Base-by-base conservation (phyloP, 345 rosid genomes). In the thale cress (Arabidopsis thaliana) region DNA sequence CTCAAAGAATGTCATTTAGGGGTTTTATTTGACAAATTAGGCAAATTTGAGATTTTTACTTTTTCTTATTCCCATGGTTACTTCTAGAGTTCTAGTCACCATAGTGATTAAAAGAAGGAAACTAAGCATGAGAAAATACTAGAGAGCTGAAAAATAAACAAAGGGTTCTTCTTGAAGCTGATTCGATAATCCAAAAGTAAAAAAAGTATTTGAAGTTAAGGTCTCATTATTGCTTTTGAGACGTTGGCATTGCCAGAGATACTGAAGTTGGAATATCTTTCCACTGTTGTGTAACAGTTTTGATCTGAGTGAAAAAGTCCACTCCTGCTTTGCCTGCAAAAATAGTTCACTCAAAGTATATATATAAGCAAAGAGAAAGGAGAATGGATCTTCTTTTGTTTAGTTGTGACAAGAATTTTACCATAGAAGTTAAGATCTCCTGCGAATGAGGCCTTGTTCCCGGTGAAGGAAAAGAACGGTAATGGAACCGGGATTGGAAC, bases 351-450 rank as follows among this genome's bases (percentile, higher is more conserved):
- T 64, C 10, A 34, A 34, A 30, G 4, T 25, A 57, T 20, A 22
- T 44, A 56, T 20, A 22, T 30, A 36, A 66, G 59, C 67, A 67
- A 65, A 49, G 1, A 51, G 20, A 59, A 34, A 34, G 33, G 33
- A 40, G 11, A 57, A 25, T 6, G 14, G 5, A 53, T 42, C 51
- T 62, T 51, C 11, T 53, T 42, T 14, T 59, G 42, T 57, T 36
- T 67, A 44, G 45, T 9, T 64, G 55, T 34, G 51, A 45, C 28
- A 55, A 62, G 67, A 36, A 25, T 55, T 16, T 80, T 88, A 94
- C 99, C 99, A 62, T 94, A 91, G 85, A 94, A 94, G 71, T 92
- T 94, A n/a, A 92, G 89, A 73, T 92, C 97, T 8, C 99, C 99
- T 0, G 97, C 93, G 63, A 94, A 94, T 2, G 97, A 94, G 24